These are phyloP conservation scores for Vigna radiata DNA, from an alignment of 306 rosid species.

Conservation along the genomic window DNA sequence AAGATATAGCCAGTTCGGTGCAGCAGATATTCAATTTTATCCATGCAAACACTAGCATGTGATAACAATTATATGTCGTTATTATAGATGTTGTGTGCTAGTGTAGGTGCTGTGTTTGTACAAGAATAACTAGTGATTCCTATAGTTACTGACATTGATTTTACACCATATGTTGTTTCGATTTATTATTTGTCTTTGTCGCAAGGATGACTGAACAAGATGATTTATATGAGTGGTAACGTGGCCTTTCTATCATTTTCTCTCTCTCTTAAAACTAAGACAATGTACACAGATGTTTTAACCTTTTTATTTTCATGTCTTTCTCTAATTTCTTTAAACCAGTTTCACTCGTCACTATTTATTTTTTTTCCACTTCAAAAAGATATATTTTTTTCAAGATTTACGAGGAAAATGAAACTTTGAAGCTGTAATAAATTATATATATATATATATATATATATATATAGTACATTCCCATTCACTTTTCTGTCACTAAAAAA, in stretches of 20 bases:
- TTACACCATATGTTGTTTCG: constrained; percentile 18
- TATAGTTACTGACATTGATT: constrained; percentile 29
- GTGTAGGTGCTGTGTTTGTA: constrained; percentile 9
- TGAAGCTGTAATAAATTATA: too few species aligned
- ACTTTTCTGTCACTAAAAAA: too few species aligned
- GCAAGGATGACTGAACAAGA: constrained; percentile 13
- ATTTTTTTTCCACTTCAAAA: too few species aligned
- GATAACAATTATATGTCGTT: constrained; percentile 35
- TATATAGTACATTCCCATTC: too few species aligned
- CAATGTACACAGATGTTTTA: not conserved
- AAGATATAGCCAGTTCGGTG: constrained; percentile 89
- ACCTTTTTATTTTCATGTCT: not conserved
- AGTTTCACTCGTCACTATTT: too few species aligned
- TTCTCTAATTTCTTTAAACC: too few species aligned
- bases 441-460: too few species aligned
- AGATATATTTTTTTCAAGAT: too few species aligned
- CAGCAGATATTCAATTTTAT: constrained; percentile 91
- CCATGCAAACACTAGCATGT: constrained; percentile 75
- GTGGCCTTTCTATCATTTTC: not conserved
- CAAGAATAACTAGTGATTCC: constrained; percentile 12
- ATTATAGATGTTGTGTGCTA: not conserved
- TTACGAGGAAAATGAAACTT: too few species aligned
- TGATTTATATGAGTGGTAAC: not conserved
- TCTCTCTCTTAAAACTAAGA: constrained; percentile 2
- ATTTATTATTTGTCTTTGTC: constrained; percentile 12